Conservation (phyloP, 2,329 filamentous ascomycete genomes). For the Cercospora beticola region DNA sequence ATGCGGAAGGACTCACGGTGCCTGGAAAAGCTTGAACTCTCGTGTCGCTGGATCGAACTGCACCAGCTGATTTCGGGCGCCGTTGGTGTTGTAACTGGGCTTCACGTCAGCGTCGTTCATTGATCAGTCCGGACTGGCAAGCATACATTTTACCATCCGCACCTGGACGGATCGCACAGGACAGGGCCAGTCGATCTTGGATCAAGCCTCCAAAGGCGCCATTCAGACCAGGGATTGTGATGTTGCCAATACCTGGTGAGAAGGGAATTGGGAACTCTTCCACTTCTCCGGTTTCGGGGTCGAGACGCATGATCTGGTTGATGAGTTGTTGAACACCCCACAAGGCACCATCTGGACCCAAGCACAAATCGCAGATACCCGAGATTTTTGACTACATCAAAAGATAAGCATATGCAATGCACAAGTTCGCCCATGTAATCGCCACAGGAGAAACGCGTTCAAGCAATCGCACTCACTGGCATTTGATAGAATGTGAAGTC, state of each 20-base stretch:
- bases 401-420: background rate
- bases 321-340: constrained; percentile 17
- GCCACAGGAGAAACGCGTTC: background rate
- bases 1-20: constrained; percentile 5
- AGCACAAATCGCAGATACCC: constrained; percentile 15
- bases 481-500: constrained; percentile 12
- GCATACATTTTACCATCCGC: constrained; percentile 17
- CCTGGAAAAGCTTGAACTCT: constrained; percentile 18
- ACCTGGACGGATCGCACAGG: constrained; percentile 16
- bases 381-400: constrained; percentile 6
- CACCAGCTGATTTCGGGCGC: constrained; percentile 19
- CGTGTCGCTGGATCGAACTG: constrained; percentile 15
- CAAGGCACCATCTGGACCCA: constrained; percentile 17
- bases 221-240: constrained; percentile 16
- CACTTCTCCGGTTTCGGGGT: constrained; percentile 13
- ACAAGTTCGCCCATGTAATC: background rate
- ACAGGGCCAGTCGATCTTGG: constrained; percentile 16
- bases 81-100: constrained; percentile 14
- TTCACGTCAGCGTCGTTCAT: background rate
- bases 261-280: constrained; percentile 18
- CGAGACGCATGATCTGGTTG: constrained; percentile 11
- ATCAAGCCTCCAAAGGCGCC: constrained; percentile 11
- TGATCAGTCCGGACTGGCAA: background rate
- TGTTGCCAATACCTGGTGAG: constrained; percentile 14
- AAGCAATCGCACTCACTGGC: background rate